phyloP scores from a whole-genome alignment of 257 asterid genomes.

The Jasminum sambac region DNA sequence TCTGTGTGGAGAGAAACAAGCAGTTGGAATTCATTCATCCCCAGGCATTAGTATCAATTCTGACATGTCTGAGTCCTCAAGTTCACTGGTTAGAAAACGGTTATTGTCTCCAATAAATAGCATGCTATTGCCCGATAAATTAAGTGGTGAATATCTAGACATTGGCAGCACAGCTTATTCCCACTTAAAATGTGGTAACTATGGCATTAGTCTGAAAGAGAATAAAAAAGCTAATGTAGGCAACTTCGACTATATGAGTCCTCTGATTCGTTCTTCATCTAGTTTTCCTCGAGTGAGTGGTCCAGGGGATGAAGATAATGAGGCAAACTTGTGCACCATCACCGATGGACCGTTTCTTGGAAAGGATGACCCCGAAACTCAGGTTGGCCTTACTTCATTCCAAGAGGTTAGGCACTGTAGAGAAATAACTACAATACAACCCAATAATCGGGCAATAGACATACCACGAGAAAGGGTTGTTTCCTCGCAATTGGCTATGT shows the following conservation, averaged over 20 bases:
- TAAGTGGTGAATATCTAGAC: conserved; percentile 50
- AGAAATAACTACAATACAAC: conserved; percentile 30
- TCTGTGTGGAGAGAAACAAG: conserved; percentile 34
- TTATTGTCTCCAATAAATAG: conserved; percentile 67
- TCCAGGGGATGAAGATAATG: conserved; percentile 35
- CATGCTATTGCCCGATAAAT: conserved; percentile 44
- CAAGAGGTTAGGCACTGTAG: conserved; percentile 26
- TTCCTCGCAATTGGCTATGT: conserved; percentile 55
- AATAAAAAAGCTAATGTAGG: conserved; percentile 62
- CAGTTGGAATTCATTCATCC: conserved; percentile 31
- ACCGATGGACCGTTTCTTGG: conserved; percentile 58
- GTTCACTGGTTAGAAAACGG: conserved; percentile 58
- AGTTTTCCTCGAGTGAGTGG: conserved; percentile 30
- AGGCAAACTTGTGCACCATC: conserved; percentile 35
- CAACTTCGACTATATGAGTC: conserved; percentile 34
- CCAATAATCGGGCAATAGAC: conserved; percentile 31
- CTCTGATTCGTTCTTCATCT: conserved; percentile 37
- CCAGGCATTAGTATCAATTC: conserved; percentile 25
- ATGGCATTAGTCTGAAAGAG: conserved; percentile 42
- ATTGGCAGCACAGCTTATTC: conserved; percentile 35
- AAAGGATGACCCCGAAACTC: conserved; percentile 25
- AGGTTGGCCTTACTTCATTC: conserved; percentile 31
- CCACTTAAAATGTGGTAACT: conserved; percentile 27
- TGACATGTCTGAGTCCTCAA: conserved; percentile 39
- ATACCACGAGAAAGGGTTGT: conserved; percentile 30